Evolutionary conservation across 768 basidiomycete genomes (phyloP).

Genomic region (Leucogyrophana mollusca): DNA sequence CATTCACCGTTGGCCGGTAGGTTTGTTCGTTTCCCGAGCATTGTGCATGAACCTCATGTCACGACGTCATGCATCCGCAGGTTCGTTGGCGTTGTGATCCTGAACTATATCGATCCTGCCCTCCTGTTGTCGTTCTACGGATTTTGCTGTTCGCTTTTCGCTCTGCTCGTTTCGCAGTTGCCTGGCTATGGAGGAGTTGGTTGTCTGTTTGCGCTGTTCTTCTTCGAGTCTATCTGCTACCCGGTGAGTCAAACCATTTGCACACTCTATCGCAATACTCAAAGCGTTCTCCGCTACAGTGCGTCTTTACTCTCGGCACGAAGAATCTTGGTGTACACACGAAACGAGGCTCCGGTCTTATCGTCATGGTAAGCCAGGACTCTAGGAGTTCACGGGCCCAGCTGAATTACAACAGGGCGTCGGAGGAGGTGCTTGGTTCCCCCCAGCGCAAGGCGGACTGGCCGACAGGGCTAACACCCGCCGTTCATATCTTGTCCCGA

Average conservation of each 20-base stretch:
- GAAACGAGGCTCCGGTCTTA: constrained; percentile 59
- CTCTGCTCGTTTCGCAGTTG: constrained; percentile 47
- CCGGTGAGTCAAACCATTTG: constrained; percentile 37
- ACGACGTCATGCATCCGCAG: constrained; percentile 26
- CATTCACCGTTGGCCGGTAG: constrained; percentile 61
- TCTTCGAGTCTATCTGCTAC: constrained; percentile 77
- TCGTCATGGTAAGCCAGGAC: constrained; percentile 49
- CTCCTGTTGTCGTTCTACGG: constrained; percentile 57
- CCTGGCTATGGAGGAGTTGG: constrained; percentile 55
- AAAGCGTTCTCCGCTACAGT: constrained; percentile 22
- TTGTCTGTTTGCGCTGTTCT: constrained; percentile 65
- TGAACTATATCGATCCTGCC: constrained; percentile 66
- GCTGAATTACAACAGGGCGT: constrained; percentile 40
- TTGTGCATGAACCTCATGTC: not conserved
- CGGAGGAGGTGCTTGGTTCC: constrained; percentile 70
- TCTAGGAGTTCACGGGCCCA: not conserved
- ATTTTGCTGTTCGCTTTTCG: constrained; percentile 49
- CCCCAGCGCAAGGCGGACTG: constrained; percentile 56
- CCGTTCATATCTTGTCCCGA: constrained; percentile 59
- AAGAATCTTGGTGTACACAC: constrained; percentile 62
- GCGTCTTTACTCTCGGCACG: constrained; percentile 65
- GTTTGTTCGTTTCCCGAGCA: constrained; percentile 9
- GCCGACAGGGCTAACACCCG: constrained; percentile 49
- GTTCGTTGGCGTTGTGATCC: constrained; percentile 59
- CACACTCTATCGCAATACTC: not conserved